Conservation (phyloP, 192 early-diverging fungal species). For the Linnemannia hyalina region DNA sequence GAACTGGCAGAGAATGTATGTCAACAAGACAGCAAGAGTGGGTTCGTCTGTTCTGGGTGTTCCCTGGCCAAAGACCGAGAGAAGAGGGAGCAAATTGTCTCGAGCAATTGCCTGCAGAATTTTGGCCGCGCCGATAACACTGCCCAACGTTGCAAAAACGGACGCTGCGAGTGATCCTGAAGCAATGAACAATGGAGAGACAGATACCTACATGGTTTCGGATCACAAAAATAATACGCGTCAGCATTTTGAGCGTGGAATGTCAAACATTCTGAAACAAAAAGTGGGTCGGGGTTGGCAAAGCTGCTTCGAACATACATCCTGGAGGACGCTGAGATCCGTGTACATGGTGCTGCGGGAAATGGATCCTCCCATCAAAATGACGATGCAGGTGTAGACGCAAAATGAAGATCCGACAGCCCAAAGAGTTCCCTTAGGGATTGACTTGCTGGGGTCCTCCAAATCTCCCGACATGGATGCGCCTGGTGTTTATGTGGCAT, state of each 20-base stretch:
- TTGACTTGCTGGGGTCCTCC: conserved; percentile 74
- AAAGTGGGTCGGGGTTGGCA: background rate
- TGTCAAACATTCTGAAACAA: background rate
- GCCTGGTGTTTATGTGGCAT: conserved; percentile 37
- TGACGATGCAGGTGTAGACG: conserved; percentile 65
- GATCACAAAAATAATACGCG: background rate
- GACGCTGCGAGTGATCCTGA: conserved; percentile 70
- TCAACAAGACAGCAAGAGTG: conserved; percentile 53
- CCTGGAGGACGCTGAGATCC: conserved; percentile 75
- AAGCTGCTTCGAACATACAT: conserved; percentile 36
- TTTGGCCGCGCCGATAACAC: conserved; percentile 71
- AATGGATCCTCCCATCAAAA: conserved; percentile 71
- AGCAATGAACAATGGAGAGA: conserved; percentile 67
- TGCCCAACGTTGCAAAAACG: conserved; percentile 72
- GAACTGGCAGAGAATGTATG: conserved; percentile 66
- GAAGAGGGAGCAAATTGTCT: conserved; percentile 71
- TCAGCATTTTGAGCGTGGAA: background rate
- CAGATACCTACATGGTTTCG: conserved; percentile 54
- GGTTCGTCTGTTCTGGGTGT: conserved; percentile 59
- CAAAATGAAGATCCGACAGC: conserved; percentile 69
- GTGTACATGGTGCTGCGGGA: conserved; percentile 66
- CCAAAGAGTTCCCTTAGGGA: conserved; percentile 75
- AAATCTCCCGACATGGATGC: conserved; percentile 80
- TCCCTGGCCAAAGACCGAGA: conserved; percentile 52
- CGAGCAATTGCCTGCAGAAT: conserved; percentile 76